These are phyloP conservation scores for Cenchrus fungigraminus DNA, from an alignment of 176 grass and related monocot genomes.

Conservation along the genomic window DNA sequence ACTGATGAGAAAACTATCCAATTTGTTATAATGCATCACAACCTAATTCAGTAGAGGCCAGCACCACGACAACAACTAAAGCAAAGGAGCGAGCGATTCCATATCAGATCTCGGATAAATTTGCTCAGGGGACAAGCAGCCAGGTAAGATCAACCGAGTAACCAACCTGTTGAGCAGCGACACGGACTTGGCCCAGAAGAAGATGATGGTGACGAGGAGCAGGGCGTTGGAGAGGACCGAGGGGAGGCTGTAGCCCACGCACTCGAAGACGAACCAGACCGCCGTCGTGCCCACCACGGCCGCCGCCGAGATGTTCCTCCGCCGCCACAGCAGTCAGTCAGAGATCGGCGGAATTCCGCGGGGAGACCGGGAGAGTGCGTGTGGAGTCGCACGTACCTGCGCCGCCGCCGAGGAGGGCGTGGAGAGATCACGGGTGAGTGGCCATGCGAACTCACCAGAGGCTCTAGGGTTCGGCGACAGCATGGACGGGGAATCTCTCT, in stretches of 20 bases:
- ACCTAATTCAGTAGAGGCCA: background rate
- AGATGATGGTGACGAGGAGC: slow-evolving; percentile 87
- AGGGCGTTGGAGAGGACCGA: slow-evolving; percentile 85
- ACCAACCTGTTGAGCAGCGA: slow-evolving; percentile 82
- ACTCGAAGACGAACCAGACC: slow-evolving; percentile 90
- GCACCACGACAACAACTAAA: background rate
- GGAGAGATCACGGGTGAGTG: slow-evolving; percentile 56
- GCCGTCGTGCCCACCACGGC: slow-evolving; percentile 56
- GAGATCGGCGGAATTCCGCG: slow-evolving; percentile 35
- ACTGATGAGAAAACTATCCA: background rate
- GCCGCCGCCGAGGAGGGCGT: slow-evolving; percentile 78
- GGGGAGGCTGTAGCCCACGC: slow-evolving; percentile 83
- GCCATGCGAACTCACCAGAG: slow-evolving; percentile 46
- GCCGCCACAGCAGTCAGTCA: slow-evolving; percentile 63
- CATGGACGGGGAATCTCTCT: background rate
- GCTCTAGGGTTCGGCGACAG: slow-evolving; percentile 25
- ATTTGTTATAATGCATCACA: background rate
- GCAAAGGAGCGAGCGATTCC: background rate
- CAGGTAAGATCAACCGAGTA: background rate
- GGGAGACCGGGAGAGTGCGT: background rate
- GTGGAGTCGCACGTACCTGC: slow-evolving; percentile 48
- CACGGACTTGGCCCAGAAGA: slow-evolving; percentile 98
- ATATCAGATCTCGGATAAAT: slow-evolving; percentile 39
- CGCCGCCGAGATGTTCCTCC: slow-evolving; percentile 66
- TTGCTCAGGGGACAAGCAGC: background rate